phyloP scores from a whole-genome alignment of 192 early-diverging fungal species.

The Anaeromyces robustus region DNA sequence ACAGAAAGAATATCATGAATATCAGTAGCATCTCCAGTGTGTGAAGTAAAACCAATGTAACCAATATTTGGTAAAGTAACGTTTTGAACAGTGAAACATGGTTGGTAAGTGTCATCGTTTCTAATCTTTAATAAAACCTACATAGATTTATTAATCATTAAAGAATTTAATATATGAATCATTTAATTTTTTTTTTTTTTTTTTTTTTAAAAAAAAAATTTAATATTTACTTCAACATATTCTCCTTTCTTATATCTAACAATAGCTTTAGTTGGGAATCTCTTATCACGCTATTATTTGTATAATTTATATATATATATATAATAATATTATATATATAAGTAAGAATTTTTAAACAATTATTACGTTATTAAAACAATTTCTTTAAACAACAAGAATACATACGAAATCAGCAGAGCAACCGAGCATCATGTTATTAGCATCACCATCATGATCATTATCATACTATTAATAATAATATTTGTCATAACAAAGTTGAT shows the following conservation, averaged over 20 bases:
- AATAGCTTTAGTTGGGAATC: background rate
- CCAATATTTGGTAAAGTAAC: conserved; percentile 57
- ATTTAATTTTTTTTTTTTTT: too few species aligned
- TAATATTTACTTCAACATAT: background rate
- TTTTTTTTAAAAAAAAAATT: too few species aligned
- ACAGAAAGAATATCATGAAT: conserved; percentile 15
- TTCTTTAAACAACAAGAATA: background rate
- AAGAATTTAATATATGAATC: too few species aligned
- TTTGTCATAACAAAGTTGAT: background rate
- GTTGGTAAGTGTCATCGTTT: conserved; percentile 50
- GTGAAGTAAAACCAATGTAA: conserved; percentile 83
- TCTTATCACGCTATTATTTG: background rate
- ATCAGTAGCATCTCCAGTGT: conserved; percentile 81
- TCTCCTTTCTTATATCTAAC: conserved; percentile 2
- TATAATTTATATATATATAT: background rate
- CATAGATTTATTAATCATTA: too few species aligned
- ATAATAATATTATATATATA: too few species aligned
- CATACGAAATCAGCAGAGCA: conserved; percentile 4
- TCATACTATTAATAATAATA: conserved; percentile 37
- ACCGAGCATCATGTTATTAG: conserved; percentile 21
- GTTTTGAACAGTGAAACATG: conserved; percentile 69
- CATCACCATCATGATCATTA: conserved; percentile 63
- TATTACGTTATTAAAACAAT: too few species aligned
- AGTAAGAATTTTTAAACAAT: too few species aligned
- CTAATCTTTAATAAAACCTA: conserved; percentile 33